Evolutionary conservation across 441 rosid species (phyloP), one percentile per base, ranked within the genome.

Genomic region (Euphorbia celastroides): DNA sequence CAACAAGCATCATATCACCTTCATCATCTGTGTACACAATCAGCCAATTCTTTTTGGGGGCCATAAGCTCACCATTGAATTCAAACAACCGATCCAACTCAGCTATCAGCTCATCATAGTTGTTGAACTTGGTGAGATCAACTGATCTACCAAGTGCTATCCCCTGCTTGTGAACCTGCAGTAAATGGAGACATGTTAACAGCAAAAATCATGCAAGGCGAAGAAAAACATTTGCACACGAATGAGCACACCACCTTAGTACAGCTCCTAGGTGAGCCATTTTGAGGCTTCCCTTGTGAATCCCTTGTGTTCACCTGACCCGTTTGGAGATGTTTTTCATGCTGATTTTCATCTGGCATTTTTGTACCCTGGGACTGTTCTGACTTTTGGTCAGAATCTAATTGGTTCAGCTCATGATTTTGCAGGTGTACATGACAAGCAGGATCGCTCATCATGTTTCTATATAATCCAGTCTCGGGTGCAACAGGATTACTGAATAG

Each of bases 1-100:
- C 99, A 65, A 88, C 98, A 64, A 90, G 98, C 99, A 95, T 92
- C 94, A 89, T 95, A 71, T 95, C 99, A 59, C 84, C 88, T 80
- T 95, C 99, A 44, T 94, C 96, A 72, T 94, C 99, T 3, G 93
- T 88, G 70, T 86, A 94, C 14, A 94, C 92, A 66, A 92, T 78
- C 72, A 86, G 72, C 98, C 99, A 92, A 54, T 85, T 81, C 74
- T 81, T 92, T 63, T 78, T 74, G 11, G 87, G 79, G 61, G 86
- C 77, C 79, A 85, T 74, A 70, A 95, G 77, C 75, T 85, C 93
- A 12, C 98, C 97, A 22, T 80, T 82, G 68, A 92, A 90, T 69
- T 92, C 99, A 82, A 95, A 92, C 71, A 92, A 72, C 64, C 22
- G 78, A 81, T 95, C 99, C 71, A 95, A 60, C 69, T 87, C 98